These are phyloP conservation scores for Cydonia oblonga DNA, from an alignment of 331 rosid species.

Conservation along the genomic window DNA sequence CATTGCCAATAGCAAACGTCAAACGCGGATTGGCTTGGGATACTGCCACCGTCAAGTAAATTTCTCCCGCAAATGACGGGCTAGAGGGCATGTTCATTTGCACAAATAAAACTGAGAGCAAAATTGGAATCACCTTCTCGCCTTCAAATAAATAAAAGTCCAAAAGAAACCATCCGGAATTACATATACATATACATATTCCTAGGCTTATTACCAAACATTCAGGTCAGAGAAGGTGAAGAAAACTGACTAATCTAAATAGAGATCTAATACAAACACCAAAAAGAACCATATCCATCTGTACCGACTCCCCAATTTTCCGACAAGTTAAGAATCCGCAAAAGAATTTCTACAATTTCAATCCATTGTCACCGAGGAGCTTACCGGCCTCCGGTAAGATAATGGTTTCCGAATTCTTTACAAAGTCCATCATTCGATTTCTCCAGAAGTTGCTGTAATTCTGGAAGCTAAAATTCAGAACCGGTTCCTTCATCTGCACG, in stretches of 20 bases:
- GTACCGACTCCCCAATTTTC: conserved; percentile 12
- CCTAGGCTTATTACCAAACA: conserved; percentile 7
- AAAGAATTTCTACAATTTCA: background rate
- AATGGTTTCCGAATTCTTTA: background rate
- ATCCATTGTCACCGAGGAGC: conserved; percentile 19
- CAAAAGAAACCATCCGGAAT: background rate
- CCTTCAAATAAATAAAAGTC: background rate
- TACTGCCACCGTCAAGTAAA: background rate
- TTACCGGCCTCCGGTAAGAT: conserved; percentile 1
- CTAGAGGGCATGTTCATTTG: background rate
- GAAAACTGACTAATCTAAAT: conserved; percentile 3
- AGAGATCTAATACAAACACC: background rate
- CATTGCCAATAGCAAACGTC: background rate
- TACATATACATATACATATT: conserved; percentile 6
- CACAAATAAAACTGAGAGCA: background rate
- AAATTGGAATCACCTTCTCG: conserved; percentile 7
- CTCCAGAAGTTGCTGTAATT: background rate
- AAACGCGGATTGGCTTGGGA: background rate
- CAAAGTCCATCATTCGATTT: background rate
- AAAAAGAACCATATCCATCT: background rate
- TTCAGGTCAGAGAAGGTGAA: background rate
- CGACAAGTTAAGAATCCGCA: conserved; percentile 1
- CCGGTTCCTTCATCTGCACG: background rate
- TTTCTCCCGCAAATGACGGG: background rate
- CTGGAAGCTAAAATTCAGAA: background rate